Evolutionary conservation across 2,329 filamentous ascomycete species (phyloP), one percentile per base, ranked within the genome.

Genomic region (Xylogone sp.): DNA sequence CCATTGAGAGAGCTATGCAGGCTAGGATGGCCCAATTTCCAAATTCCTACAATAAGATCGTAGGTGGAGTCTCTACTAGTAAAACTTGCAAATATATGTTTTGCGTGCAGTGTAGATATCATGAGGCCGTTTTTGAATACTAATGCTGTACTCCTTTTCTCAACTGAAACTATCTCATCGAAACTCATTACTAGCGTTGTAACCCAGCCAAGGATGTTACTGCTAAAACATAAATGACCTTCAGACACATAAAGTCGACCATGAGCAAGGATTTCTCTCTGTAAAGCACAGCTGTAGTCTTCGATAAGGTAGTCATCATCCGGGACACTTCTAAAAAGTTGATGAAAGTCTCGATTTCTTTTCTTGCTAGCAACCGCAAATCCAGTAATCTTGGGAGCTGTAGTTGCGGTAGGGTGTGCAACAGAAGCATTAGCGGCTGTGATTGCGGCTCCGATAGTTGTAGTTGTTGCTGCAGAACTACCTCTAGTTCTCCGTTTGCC

Each of bases 301-400:
- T 99, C 94, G 58, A 99, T 97, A 21, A 99, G 78, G 65, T 96
- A 97, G 69, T 99, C 94, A 63, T 99, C 94, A 59, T 97, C 93
- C 1, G 95, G 94, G 1, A 99, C 94, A 66, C 92, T 97, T 70
- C 94, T 88, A 76, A 99, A 99, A 2, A 96, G 74, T 53, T 81
- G 82, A 68, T 99, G 94, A 63, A 97, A 99, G 65, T 97, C 94
- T 46, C 90, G 84, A 70, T 99, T 99, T 51, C 95, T 84, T 73
- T 94, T 97, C 69, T 95, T 96, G 67, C 89, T 95, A 46, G 94
- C 94, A 57, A 97, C 91, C 46, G 94, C 93, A 67, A 99, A 99
- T 0, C 94, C 94, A 3, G 93, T 96, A 57, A 96, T 77, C 57
- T 92, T 91, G 43, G 89, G 87, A 4, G 82, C 79, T 59, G 79